Percentiles rank a stretch among this genome's conserved stretches.
These are phyloP conservation scores for Mucor irregularis DNA, from an alignment of 371 early-diverging fungal genomes.

Conservation along the genomic window DNA sequence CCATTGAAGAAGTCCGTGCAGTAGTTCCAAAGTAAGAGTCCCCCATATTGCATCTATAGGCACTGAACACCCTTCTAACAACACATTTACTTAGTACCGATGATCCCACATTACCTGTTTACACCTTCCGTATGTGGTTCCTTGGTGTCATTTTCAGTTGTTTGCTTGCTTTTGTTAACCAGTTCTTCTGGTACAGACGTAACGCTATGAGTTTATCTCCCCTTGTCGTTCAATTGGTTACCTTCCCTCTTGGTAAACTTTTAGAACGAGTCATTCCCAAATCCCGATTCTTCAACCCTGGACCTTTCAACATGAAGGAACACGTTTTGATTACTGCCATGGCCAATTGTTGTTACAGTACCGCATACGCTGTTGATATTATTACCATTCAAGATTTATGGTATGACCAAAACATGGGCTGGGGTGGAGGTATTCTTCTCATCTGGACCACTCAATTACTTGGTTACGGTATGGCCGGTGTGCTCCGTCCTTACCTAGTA, in stretches of 20 bases:
- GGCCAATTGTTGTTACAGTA: conserved; percentile 54
- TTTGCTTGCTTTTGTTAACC: conserved; percentile 69
- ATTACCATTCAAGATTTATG: conserved; percentile 65
- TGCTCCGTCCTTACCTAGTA: conserved; percentile 74
- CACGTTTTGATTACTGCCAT: conserved; percentile 76
- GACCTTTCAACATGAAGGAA: conserved; percentile 87
- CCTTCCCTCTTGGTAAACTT: conserved; percentile 66
- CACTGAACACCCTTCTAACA: too few species aligned
- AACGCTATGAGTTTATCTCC: conserved; percentile 50
- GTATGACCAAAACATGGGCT: conserved; percentile 64
- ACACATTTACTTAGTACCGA: conserved; percentile 45
- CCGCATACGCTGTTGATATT: conserved; percentile 78
- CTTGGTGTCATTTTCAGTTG: conserved; percentile 66
- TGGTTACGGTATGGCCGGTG: conserved; percentile 86
- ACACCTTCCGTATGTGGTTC: conserved; percentile 78
- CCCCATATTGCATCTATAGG: too few species aligned
- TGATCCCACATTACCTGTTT: conserved; percentile 65
- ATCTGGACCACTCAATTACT: conserved; percentile 74
- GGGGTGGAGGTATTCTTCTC: conserved; percentile 59
- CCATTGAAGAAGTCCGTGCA: conserved; percentile 73
- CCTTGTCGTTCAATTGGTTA: conserved; percentile 62
- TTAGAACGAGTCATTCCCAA: conserved; percentile 61
- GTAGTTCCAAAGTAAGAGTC: conserved; percentile 42
- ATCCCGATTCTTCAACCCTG: conserved; percentile 70
- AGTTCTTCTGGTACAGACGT: conserved; percentile 75